Evolutionary conservation across 2,329 filamentous ascomycete genomes (phyloP).

Genomic region (Pseudogymnoascus sp.): DNA sequence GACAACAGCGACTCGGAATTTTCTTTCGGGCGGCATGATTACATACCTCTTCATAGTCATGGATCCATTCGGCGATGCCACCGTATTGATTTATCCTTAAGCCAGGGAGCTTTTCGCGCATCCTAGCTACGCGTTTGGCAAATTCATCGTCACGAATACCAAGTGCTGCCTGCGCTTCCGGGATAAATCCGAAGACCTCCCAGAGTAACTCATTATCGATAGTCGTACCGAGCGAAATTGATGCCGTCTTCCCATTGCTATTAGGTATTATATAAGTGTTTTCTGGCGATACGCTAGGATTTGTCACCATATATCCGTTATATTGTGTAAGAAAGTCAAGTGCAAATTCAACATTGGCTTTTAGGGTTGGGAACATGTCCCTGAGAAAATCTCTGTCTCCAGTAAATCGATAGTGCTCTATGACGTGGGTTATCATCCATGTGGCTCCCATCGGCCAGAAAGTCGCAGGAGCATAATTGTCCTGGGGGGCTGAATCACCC

Average conservation of each 20-base stretch:
- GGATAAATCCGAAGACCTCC: conserved; percentile 26
- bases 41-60: conserved; percentile 9
- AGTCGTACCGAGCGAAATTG: conserved; percentile 27
- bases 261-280: conserved; percentile 25
- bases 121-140: not conserved
- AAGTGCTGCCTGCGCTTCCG: conserved; percentile 10
- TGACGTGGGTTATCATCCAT: conserved; percentile 31
- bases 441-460: conserved; percentile 31
- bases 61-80: conserved; percentile 8
- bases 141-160: conserved; percentile 1
- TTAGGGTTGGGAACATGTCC: conserved; percentile 24
- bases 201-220: conserved; percentile 33
- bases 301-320: conserved; percentile 21
- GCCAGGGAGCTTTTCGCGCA: not conserved
- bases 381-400: conserved; percentile 24
- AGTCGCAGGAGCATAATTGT: conserved; percentile 17
- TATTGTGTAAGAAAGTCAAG: conserved; percentile 24
- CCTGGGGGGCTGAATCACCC: conserved; percentile 21
- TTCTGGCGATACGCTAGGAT: conserved; percentile 28
- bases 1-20: conserved; percentile 13
- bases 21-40: not conserved
- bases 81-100: conserved; percentile 7
- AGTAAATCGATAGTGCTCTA: conserved; percentile 32
- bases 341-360: conserved; percentile 26
- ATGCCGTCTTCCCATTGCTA: conserved; percentile 15